Evolutionary conservation across 2,329 filamentous ascomycete species (phyloP).

Genomic region (Colletotrichum sojae): DNA sequence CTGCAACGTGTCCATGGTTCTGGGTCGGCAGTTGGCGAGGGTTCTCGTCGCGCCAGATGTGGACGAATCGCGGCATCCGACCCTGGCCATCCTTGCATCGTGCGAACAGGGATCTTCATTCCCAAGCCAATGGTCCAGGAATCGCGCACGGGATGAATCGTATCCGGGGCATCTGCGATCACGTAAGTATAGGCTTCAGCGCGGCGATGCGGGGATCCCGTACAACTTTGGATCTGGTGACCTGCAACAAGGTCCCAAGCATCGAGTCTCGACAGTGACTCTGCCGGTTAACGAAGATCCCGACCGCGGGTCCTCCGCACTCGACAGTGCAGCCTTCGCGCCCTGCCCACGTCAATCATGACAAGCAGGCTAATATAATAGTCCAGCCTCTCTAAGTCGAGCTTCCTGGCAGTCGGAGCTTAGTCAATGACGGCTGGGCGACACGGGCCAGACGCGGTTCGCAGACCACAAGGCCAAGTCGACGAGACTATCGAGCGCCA

Average conservation of each 20-base stretch:
- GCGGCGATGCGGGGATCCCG: constrained; percentile 1
- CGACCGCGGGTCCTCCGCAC: neutral
- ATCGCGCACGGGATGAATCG: neutral
- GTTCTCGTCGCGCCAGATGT: neutral
- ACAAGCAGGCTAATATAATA: neutral
- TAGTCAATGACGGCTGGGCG: neutral
- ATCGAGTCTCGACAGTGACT: neutral
- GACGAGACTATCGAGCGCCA: constrained; percentile 17
- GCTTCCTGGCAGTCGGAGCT: neutral
- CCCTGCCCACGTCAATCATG: constrained; percentile 15
- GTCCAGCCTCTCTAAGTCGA: neutral
- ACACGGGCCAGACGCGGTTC: neutral
- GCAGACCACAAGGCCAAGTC: neutral
- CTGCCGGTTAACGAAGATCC: neutral
- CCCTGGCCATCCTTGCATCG: neutral
- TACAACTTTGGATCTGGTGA: neutral
- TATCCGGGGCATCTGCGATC: constrained; percentile 6
- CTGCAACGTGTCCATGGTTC: constrained; percentile 9
- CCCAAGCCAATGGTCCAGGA: constrained; percentile 11
- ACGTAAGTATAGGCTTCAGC: neutral
- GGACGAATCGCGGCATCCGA: neutral
- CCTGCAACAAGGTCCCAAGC: neutral
- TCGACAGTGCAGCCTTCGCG: neutral
- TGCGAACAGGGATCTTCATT: constrained; percentile 6
- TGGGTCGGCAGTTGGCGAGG: constrained; percentile 15